Percentiles rank a stretch among this genome's conserved stretches.
phyloP scores from a whole-genome alignment of 495 filamentous ascomycete genomes.

The Bacidia gigantensis region DNA sequence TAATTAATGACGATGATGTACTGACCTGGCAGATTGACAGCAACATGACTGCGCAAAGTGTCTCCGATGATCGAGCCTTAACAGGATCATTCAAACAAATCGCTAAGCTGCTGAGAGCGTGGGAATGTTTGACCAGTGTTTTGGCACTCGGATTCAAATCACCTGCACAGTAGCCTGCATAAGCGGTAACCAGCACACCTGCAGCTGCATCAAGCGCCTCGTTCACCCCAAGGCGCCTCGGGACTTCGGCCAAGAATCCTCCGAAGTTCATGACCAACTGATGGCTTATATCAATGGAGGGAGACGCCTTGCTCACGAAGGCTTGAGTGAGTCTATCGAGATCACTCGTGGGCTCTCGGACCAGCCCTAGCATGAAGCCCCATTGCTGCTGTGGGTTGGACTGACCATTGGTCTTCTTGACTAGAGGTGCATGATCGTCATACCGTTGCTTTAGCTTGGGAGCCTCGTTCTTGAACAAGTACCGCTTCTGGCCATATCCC shows the following conservation, averaged over 20 bases:
- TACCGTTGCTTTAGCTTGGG: neutral
- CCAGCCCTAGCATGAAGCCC: neutral
- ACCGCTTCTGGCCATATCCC: slow-evolving; percentile 33
- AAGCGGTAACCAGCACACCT: slow-evolving; percentile 25
- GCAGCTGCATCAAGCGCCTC: slow-evolving; percentile 30
- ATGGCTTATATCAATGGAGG: slow-evolving; percentile 28
- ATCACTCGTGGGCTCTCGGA: neutral
- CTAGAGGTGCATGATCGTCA: neutral
- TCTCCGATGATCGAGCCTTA: slow-evolving; percentile 27
- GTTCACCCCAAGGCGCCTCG: slow-evolving; percentile 28
- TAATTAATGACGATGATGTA: neutral
- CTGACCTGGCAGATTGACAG: slow-evolving; percentile 30
- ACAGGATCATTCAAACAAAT: slow-evolving; percentile 25
- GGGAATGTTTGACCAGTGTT: slow-evolving; percentile 27
- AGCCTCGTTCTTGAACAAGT: slow-evolving; percentile 32
- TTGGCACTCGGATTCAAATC: slow-evolving; percentile 6
- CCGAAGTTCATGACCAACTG: slow-evolving; percentile 31
- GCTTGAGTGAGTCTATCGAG: slow-evolving; percentile 14
- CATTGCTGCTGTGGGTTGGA: neutral
- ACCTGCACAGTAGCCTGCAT: slow-evolving; percentile 18
- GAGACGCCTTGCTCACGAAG: slow-evolving; percentile 22
- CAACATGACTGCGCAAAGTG: slow-evolving; percentile 33
- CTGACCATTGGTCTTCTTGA: no score
- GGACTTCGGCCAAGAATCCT: slow-evolving; percentile 25
- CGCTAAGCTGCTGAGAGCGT: slow-evolving; percentile 25